phyloP scores from a whole-genome alignment of 371 early-diverging fungal species.

The Mortierella sp. region DNA sequence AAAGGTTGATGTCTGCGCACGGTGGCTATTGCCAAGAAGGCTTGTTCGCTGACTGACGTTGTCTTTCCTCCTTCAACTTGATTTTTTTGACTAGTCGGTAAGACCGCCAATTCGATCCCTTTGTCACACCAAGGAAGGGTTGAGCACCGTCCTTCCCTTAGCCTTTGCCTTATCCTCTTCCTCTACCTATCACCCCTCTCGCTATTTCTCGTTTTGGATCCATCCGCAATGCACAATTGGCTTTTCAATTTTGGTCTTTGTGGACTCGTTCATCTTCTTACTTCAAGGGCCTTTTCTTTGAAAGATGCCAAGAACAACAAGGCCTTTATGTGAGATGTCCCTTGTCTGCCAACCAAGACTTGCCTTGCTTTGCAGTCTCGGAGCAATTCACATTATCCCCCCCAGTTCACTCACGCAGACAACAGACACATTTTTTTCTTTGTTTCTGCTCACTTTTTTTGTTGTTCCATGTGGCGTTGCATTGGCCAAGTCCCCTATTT shows the following conservation, averaged over 20 bases:
- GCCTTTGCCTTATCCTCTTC: no score
- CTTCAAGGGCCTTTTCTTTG: no score
- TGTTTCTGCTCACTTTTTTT: not conserved
- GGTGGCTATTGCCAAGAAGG: not conserved
- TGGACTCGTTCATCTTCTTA: no score
- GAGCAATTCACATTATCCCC: not conserved
- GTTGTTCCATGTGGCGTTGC: not conserved
- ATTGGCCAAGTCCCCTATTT: slow-evolving; percentile 1
- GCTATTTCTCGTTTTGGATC: no score
- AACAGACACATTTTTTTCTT: not conserved
- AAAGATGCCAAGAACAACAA: no score
- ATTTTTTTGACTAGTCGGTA: slow-evolving; percentile 9
- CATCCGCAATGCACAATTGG: no score
- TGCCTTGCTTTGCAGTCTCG: not conserved
- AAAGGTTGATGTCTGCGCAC: slow-evolving; percentile 6
- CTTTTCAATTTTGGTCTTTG: no score
- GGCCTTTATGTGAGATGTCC: no score
- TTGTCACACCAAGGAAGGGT: no score
- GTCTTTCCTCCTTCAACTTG: not conserved
- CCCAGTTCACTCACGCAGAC: not conserved
- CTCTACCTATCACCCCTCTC: no score
- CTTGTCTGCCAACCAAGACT: not conserved
- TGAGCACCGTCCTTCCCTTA: no score
- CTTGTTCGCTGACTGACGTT: not conserved
- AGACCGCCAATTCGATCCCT: no score